Conservation (phyloP, 768 basidiomycete genomes). For the Agaricus subrufescens region DNA sequence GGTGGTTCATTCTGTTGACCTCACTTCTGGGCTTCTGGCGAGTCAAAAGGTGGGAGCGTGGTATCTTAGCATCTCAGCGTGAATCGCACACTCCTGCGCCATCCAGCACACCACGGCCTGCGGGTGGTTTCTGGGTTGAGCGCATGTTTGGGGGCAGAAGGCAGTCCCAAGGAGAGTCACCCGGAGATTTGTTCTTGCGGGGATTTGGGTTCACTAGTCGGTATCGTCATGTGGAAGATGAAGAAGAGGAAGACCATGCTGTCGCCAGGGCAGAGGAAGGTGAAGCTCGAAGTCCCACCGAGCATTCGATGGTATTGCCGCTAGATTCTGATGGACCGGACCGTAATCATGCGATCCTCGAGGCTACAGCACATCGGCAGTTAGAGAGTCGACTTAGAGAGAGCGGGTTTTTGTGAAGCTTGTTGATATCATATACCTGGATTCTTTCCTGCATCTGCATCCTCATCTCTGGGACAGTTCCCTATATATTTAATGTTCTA, state of each 20-base stretch:
- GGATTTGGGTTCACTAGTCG: constrained; percentile 37
- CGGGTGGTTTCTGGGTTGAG: constrained; percentile 33
- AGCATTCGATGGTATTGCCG: constrained; percentile 32
- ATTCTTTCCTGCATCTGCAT: background rate
- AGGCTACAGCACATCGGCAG: constrained; percentile 44
- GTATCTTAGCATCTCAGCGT: constrained; percentile 59
- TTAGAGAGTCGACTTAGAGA: constrained; percentile 56
- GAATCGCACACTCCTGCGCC: constrained; percentile 19
- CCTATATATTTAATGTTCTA: background rate
- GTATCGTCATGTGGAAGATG: constrained; percentile 21
- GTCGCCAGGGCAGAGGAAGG: constrained; percentile 27
- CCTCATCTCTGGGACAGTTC: background rate
- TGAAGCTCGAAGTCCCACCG: constrained; percentile 13
- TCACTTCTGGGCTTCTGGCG: constrained; percentile 89
- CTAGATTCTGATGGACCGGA: constrained; percentile 35
- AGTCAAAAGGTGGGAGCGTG: constrained; percentile 83
- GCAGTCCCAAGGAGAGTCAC: constrained; percentile 33
- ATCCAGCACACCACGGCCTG: constrained; percentile 13
- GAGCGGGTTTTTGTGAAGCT: constrained; percentile 53
- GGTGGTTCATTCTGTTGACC: constrained; percentile 60
- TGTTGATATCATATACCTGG: background rate
- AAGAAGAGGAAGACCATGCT: constrained; percentile 17
- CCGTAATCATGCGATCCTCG: constrained; percentile 35
- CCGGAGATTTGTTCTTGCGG: constrained; percentile 36
- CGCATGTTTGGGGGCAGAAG: constrained; percentile 34